Base-by-base conservation (phyloP, 352 stramenopile species). In the Thalassiosira sp. region DNA sequence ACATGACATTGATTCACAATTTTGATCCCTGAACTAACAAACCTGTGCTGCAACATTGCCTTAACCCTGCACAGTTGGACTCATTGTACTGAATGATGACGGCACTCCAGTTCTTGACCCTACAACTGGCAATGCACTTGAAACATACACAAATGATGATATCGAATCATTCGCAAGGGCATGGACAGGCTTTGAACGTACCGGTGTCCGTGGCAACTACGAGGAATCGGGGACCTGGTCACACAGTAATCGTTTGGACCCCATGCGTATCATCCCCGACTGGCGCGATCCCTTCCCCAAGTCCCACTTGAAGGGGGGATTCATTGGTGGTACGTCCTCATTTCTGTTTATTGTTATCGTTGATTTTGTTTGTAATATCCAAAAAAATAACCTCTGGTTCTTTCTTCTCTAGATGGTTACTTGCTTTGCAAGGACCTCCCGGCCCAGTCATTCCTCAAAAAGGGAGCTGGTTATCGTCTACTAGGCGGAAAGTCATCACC, bases 211-310 rank as follows among this genome's bases (percentile, higher is more conserved):
- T 33, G 77, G 71, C 25, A 81, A 85, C 28, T 74, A 70, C 62
- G 64, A 85, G 33, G 59, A 76, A 24, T n/a, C 0, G 15, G 27
- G 11, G 0, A 45, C 3, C 25, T 24, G 45, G 8, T 63, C 59
- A n/a, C 35, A 13, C 1, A 16, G 24, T 60, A 87, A 87, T 43
- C 71, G 65, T 33, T 5, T 87, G 0, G 80, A 87, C 63, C 76
- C 75, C 0, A 74, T 85, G 75, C 11, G 59, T n/a, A 82, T 87
- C 40, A 37, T 68, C 22, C n/a, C 65, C 35, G 64, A 72, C 1
- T 87, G 65, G 59, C 71, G 87, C n/a, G 87, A 92, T 81, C 43
- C 67, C 24, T 90, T 90, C 53, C 86, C 86, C 22, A 91, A 91
- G 45, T 43, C 61, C 5, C 42, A 72, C 43, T 52, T 92, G 5